Conservation (phyloP, 2,329 filamentous ascomycete genomes). For the Hirsutella thompsonii region DNA sequence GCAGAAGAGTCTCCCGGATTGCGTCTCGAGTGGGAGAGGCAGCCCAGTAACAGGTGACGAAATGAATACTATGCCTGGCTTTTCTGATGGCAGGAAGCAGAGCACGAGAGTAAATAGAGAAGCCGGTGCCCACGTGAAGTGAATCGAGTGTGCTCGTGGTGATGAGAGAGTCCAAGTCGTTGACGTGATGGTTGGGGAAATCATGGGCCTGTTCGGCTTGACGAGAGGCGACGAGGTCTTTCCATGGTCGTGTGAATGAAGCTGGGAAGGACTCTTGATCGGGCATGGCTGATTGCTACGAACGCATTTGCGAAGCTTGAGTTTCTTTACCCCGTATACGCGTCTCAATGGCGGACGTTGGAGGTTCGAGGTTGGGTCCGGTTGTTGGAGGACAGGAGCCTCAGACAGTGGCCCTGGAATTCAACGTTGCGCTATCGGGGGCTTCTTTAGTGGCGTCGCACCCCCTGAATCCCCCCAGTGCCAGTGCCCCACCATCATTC, state of each 20-base stretch:
- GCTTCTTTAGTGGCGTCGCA: no score
- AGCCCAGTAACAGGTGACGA: slow-evolving; percentile 79
- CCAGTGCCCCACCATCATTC: no score
- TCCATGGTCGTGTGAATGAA: slow-evolving; percentile 26
- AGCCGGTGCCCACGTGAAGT: slow-evolving; percentile 45
- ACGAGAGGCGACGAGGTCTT: slow-evolving; percentile 16
- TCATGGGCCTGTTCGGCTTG: slow-evolving; percentile 23
- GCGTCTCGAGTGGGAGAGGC: slow-evolving; percentile 46
- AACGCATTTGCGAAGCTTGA: background rate
- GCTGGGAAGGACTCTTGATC: slow-evolving; percentile 16
- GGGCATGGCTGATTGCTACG: slow-evolving; percentile 1
- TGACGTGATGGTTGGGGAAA: slow-evolving; percentile 35
- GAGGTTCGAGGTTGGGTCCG: no score
- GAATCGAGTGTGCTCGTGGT: slow-evolving; percentile 31
- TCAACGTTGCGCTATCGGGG: no score
- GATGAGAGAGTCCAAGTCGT: slow-evolving; percentile 31
- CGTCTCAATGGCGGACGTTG: background rate
- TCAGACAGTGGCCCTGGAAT: no score
- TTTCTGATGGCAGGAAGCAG: slow-evolving; percentile 48
- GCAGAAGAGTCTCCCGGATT: slow-evolving; percentile 42
- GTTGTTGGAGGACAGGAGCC: no score
- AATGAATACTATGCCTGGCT: slow-evolving; percentile 52
- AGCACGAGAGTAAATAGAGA: slow-evolving; percentile 37
- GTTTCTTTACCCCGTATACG: background rate
- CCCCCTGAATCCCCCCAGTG: no score